Evolutionary conservation across 257 asterid species (phyloP), one percentile per base, ranked within the genome.

Genomic region (Leonotis leonurus): DNA sequence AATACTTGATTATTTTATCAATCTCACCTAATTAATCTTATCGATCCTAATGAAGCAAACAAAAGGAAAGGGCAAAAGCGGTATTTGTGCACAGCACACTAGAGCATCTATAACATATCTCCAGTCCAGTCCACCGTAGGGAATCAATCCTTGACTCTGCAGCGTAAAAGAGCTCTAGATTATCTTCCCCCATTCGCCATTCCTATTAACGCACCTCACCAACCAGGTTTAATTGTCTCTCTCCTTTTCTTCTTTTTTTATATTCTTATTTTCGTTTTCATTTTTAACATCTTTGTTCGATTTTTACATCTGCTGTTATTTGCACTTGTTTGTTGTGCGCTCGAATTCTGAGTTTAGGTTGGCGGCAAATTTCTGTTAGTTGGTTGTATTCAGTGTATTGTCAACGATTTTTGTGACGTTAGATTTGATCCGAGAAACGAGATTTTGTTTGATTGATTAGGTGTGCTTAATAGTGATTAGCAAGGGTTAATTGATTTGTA

Each of bases 401-500:
- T 50, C 49, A 20, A 54, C 44, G 37, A 27, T 12, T 29, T n/a
- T 16, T 60, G 6, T 52, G 39, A 20, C 14, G 37, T 52, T 6
- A 51, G 69, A 51, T 51, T 67, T 68, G 72, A 57, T 71, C 68
- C 50, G 54, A 32, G 62, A 56, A 27, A 26, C 30, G 71, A 67
- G 43, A 41, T 56, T 41, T 60, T 52, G 41, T 49, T 68, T 51
- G 25, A 32, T 67, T 45, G 30, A 30, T 46, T 32, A 1, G 37
- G 61, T 27, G 26, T 3, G n/a, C 3, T 20, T 18, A 3, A 1
- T 21, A 5, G 5, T 18, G 20, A 11, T 18, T 55, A 11, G 61
- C 11, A 2, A 4, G 13, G 30, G 2, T 0, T 35, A 35, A 22
- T 20, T 24, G 62, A 33, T 56, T 13, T 32, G 44, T 12, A 2